Percentiles rank a stretch among this genome's conserved stretches.
phyloP scores from a whole-genome alignment of 768 basidiomycete species.

The Melanogaster broomeanus region DNA sequence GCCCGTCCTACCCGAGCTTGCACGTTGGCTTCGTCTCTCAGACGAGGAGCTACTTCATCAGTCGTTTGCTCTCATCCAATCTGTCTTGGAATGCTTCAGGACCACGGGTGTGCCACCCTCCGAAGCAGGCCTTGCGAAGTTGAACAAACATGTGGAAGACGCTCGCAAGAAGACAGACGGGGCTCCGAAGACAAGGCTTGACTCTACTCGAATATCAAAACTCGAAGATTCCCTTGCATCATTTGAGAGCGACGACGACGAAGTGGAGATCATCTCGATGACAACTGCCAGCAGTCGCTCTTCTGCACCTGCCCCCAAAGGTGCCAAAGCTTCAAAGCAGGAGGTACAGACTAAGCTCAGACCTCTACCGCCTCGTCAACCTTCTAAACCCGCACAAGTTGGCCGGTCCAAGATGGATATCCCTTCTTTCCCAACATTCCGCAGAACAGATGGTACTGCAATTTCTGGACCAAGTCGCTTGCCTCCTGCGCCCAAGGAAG shows the following conservation, averaged over 20 bases:
- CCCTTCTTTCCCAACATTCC: constrained; percentile 45
- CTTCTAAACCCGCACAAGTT: constrained; percentile 16
- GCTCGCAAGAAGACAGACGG: constrained; percentile 52
- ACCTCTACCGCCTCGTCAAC: constrained; percentile 12
- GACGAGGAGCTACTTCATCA: constrained; percentile 91
- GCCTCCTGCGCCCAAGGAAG: constrained; percentile 15
- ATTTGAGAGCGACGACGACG: constrained; percentile 66
- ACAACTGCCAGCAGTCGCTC: constrained; percentile 20
- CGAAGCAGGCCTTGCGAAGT: constrained; percentile 57
- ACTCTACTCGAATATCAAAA: constrained; percentile 54
- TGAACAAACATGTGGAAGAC: constrained; percentile 64
- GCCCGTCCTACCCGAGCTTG: constrained; percentile 74
- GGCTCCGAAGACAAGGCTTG: constrained; percentile 52
- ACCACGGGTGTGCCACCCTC: constrained; percentile 58
- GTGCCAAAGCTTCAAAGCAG: constrained; percentile 17
- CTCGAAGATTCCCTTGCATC: constrained; percentile 66
- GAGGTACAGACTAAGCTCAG: constrained; percentile 22
- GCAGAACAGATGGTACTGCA: constrained; percentile 31
- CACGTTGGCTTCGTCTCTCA: constrained; percentile 89
- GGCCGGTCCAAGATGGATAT: constrained; percentile 38
- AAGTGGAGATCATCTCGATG: constrained; percentile 54
- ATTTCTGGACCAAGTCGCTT: constrained; percentile 36
- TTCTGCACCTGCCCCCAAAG: constrained; percentile 9
- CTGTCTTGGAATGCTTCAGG: constrained; percentile 75
- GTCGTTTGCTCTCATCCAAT: constrained; percentile 80